Evolutionary conservation across 805 yeast genomes (phyloP), one percentile per base, ranked within the genome.

Genomic region (Tetrapisispora namnaoensis): DNA sequence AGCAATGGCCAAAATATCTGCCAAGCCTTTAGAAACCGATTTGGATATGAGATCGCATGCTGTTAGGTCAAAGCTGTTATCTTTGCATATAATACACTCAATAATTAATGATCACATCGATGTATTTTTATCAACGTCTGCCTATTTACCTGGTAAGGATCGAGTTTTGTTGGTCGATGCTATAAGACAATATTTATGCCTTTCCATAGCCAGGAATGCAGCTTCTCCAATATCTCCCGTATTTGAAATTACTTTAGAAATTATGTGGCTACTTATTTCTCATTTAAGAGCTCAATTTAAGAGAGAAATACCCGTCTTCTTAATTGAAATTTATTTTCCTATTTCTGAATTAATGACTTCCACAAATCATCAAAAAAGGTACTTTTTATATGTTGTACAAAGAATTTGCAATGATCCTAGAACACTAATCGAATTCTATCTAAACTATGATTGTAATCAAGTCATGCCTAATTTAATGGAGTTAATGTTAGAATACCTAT

Each of bases 381-480:
- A 89, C 59, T 77, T 91, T 54, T 71, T 95, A 51, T 77, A 83
- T 13, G 76, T 91, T n/a, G 74, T 95, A 24, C 85, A 86, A 57
- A 75, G 95, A 55, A 68, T 93, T 37, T 84, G 95, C 62, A 80
- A 80, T 54, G 96, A 91, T 67, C 95, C 98, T 41, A 76, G 95
- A 52, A 83, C 95, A 18, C 70, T 95, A 53, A 87, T 95, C 50
- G 99, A 93, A 68, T 80, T 93, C 51, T 93, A 91, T 62, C 75
- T 93, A 59, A 93, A 93, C 67, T 95, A 93, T 65, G 99, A 93
- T 66, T 93, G 99, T 71, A 96, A 89, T 63, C 68, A 77, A 2
- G 72, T 75, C 18, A 77, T 82, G 74, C 85, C 93, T 37, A 93
- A 93, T 63, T 73, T 90, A 45, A 87, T 90, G 67, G 99, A 93